Evolutionary conservation across 2,329 filamentous ascomycete genomes (phyloP), one percentile per base, ranked within the genome.

Genomic region (Ophiostoma piceae): DNA sequence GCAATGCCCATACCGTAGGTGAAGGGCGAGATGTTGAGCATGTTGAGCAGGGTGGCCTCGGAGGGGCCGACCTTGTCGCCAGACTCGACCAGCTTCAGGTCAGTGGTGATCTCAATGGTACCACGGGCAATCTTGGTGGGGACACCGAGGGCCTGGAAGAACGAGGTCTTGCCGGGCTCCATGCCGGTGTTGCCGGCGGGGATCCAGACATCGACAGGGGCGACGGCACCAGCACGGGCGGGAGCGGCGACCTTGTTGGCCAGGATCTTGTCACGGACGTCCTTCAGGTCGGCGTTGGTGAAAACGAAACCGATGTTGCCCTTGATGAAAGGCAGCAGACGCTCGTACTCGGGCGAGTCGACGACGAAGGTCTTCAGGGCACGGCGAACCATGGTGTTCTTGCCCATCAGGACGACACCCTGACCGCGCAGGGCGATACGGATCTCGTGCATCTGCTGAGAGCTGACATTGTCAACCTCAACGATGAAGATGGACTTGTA

Each of bases 371-470:
- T 94, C 87, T 94, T 97, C 81, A 99, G 87, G 78, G 95, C 96
- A 87, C 95, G 94, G 82, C 95, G 95, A 83, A 95, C 94, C 95
- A 99, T 99, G 84, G 95, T 99, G 90, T 99, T 99, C 91, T 97
- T 98, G 82, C 94, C 95, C 95, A 98, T 98, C 85, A 99, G 87
- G 78, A 99, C 94, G 77, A 98, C 91, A 84, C 88, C 94, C 84
- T 96, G 85, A 74, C 90, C 90, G 82, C 95, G 94, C 82, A 99
- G 91, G 79, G 92, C 84, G 79, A 90, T 85, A 82, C 95, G 92
- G 83, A 99, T 98, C 89, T 99, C 95, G 92, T 99, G 95, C 96
- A 99, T 99, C 90, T 99, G 96, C 90, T 99, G 95, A 77, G 95
- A 99, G 83, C 90, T 92, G 89, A 99, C 95, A 99, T 98, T 99